A percentile compares a stretch with the other conserved stretches of the same genome.
phyloP scores from a whole-genome alignment of 192 early-diverging fungal genomes.

The Chytriomyces sp. region DNA sequence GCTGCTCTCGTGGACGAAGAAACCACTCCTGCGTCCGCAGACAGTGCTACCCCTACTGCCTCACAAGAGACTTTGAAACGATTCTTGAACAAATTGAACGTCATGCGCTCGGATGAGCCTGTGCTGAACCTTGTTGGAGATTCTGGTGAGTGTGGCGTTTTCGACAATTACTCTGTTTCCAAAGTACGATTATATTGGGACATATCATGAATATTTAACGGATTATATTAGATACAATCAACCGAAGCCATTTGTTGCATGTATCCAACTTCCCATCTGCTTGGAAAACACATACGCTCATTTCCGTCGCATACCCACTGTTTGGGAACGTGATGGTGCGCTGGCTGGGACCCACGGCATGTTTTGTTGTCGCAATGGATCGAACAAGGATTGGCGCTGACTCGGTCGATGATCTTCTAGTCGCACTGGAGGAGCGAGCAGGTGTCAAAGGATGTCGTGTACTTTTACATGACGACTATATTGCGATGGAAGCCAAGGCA shows the following conservation, averaged over 20 bases:
- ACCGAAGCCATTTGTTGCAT: constrained; percentile 54
- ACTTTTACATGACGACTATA: background rate
- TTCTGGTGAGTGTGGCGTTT: constrained; percentile 37
- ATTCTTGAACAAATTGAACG: constrained; percentile 62
- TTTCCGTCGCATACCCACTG: constrained; percentile 46
- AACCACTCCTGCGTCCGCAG: background rate
- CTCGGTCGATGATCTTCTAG: background rate
- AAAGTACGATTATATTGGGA: background rate
- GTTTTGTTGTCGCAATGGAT: constrained; percentile 59
- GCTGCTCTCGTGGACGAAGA: background rate
- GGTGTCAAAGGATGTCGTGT: background rate
- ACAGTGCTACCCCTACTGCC: background rate
- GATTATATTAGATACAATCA: constrained; percentile 40
- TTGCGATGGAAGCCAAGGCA: background rate
- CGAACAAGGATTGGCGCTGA: constrained; percentile 1
- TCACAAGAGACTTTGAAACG: background rate
- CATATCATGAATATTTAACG: background rate
- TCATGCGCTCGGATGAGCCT: constrained; percentile 71
- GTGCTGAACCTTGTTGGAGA: constrained; percentile 62
- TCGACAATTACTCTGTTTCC: background rate
- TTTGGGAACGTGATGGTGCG: constrained; percentile 52
- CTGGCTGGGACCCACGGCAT: constrained; percentile 57
- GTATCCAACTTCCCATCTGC: constrained; percentile 59
- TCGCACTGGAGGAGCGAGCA: background rate
- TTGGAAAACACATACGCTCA: constrained; percentile 55